Percentiles rank a stretch among this genome's conserved stretches.
Conservation (phyloP, 345 rosid genomes). For the Euclidium syriacum region DNA sequence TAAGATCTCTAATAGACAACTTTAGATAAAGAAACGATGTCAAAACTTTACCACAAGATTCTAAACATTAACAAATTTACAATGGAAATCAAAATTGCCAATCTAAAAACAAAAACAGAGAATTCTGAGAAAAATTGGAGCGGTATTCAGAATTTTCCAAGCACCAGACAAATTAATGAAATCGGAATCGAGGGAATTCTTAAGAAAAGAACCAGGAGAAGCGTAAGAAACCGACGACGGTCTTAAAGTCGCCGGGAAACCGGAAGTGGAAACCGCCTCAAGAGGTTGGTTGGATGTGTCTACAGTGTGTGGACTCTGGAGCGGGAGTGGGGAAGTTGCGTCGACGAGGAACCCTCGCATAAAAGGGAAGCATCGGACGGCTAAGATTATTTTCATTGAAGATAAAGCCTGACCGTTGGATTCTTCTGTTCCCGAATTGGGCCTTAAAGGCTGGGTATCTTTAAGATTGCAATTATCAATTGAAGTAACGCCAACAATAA, state of each 20-base stretch:
- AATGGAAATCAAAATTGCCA: neutral
- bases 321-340: slow-evolving; percentile 9
- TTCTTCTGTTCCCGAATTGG: neutral
- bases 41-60: neutral
- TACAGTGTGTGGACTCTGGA: slow-evolving; percentile 1
- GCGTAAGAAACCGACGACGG: neutral
- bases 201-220: neutral
- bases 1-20: neutral
- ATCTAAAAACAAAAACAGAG: neutral
- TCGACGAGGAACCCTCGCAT: slow-evolving; percentile 18
- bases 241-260: neutral
- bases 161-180: neutral
- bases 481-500: neutral
- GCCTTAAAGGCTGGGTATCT: slow-evolving; percentile 8
- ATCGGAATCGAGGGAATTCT: neutral
- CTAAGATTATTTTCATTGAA: neutral
- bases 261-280: neutral
- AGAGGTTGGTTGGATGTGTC: neutral
- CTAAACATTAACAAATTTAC: neutral
- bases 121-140: neutral
- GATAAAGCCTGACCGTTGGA: slow-evolving; percentile 16
- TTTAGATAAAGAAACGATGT: neutral
- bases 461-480: neutral
- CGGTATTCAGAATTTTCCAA: neutral
- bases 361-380: slow-evolving; percentile 7